These are phyloP conservation scores for Harringtonia lauricola DNA, from an alignment of 2,329 filamentous ascomycete genomes.

Conservation along the genomic window DNA sequence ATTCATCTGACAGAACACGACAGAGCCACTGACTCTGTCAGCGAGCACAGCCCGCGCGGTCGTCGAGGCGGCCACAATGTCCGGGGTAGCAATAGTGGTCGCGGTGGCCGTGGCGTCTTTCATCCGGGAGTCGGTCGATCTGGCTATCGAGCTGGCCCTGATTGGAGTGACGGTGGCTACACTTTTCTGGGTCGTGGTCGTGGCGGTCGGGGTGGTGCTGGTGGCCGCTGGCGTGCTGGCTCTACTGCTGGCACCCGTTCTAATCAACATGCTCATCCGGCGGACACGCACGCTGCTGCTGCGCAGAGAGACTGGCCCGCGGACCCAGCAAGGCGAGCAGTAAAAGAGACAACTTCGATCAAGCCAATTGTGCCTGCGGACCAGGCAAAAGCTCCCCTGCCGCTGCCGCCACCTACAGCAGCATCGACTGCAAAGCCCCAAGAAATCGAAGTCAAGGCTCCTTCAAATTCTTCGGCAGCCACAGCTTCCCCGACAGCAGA, in stretches of 20 bases:
- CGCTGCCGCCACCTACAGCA: too few relatives aligned
- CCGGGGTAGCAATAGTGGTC: neutral
- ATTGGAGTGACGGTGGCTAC: slow-evolving; percentile 3
- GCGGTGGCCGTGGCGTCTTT: neutral
- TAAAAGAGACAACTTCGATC: too few relatives aligned
- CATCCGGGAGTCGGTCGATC: neutral
- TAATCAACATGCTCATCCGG: neutral
- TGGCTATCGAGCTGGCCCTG: slow-evolving; percentile 2
- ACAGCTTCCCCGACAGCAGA: neutral
- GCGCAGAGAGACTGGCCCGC: neutral
- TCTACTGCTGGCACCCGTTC: neutral
- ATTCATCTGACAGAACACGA: neutral
- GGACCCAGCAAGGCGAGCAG: neutral
- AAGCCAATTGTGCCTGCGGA: too few relatives aligned
- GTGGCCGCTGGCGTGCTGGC: neutral
- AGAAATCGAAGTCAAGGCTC: too few relatives aligned
- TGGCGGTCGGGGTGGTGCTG: neutral
- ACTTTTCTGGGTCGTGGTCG: slow-evolving; percentile 5
- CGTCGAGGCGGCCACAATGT: neutral
- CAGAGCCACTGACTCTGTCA: neutral
- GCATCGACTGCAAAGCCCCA: neutral
- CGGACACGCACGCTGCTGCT: neutral
- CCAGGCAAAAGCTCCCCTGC: too few relatives aligned
- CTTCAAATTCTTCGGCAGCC: too few relatives aligned
- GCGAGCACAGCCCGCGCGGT: neutral